Evolutionary conservation across 2,329 filamentous ascomycete species (phyloP), one percentile per base, ranked within the genome.

Genomic region (Herpotrichia juniperi): DNA sequence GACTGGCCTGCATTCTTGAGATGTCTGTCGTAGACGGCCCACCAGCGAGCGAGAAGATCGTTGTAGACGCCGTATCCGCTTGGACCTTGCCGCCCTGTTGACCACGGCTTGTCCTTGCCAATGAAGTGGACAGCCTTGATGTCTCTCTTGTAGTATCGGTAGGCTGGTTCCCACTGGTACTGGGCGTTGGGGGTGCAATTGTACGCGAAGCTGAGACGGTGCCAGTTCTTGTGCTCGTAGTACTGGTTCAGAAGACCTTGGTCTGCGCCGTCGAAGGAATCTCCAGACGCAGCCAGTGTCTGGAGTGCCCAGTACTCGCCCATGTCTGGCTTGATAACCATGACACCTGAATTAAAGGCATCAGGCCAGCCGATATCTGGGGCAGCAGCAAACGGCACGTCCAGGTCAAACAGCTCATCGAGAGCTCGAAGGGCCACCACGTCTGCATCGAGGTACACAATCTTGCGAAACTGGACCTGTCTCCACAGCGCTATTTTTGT

Each of bases 311-410:
- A 88, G 75, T 93, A 97, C 61, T 96, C 93, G 51, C 88, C 89
- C 83, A 93, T 80, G 74, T 93, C 89, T 28, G 94, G 94, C 14
- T 83, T 88, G 53, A 99, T 76, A 30, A 92, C 91, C 91, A 99
- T 96, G 63, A 99, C 86, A 67, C 94, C 94, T n/a, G 90, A 92
- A 76, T 99, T 99, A 85, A 97, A 97, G 55, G 93, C 84, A 76
- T 99, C 94, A 28, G 94, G 94, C 94, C 94, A 99, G 62, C 94
- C 94, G 65, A 97, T 92, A 74, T 99, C 94, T 26, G 94, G 93
- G 10, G 90, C 92, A 2, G 94, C 86, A 22, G 86, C 85, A 62
- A 89, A 87, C 22, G 78, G 64, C 28, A 80, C 80, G 10, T 83
- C 76, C 35, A 86, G 72, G 16, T 87, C 82, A 69, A 99, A 96